Evolutionary conservation across 1,284 basidiomycete species (phyloP), one percentile per base, ranked within the genome.

Genomic region (Schizophyllum commune): DNA sequence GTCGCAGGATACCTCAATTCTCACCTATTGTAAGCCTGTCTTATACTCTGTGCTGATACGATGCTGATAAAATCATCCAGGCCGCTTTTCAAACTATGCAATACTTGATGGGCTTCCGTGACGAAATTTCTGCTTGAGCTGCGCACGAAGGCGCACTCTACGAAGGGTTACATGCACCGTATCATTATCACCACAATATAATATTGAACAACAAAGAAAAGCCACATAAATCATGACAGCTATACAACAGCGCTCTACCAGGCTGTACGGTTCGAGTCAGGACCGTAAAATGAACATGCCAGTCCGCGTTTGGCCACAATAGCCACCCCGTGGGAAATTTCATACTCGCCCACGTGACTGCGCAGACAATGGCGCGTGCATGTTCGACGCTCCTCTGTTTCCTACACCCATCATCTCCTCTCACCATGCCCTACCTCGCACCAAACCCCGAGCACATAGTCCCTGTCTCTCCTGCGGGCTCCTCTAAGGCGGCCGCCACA

Each of bases 1-100:
- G 20, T 32, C 51, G 20, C 63, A 85, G 84, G 83, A 70, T 89
- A 5, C 87, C 88, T 0, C 83, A 86, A 71, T 88, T 81, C 68
- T 81, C 83, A 15, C 89, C 89, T 3, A 68, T 75, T 67, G 86
- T 86, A 65, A 69, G 83, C 74, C 53, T 55, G 21, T 20, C 9
- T 19, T 15, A 27, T 21, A 2, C 20, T 6, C 22, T 4, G 2
- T 11, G n/a, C 22, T 33, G 32, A 15, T 39, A 11, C 17, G 1
- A 4, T 15, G 57, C 34, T 61, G 51, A 61, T 33, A 15, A 11
- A 21, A 2, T 15, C 22, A 9, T 57, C 39, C 60, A 86, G 83
- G 84, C 87, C 55, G 80, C 84, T 1, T 84, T 86, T 74, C 87
- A 89, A 68, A 83, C 78, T 58, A 88, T 89, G 85, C 73, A 84